These are phyloP conservation scores for Pythium plurisporium DNA, from an alignment of 352 stramenopile species.

Conservation along the genomic window DNA sequence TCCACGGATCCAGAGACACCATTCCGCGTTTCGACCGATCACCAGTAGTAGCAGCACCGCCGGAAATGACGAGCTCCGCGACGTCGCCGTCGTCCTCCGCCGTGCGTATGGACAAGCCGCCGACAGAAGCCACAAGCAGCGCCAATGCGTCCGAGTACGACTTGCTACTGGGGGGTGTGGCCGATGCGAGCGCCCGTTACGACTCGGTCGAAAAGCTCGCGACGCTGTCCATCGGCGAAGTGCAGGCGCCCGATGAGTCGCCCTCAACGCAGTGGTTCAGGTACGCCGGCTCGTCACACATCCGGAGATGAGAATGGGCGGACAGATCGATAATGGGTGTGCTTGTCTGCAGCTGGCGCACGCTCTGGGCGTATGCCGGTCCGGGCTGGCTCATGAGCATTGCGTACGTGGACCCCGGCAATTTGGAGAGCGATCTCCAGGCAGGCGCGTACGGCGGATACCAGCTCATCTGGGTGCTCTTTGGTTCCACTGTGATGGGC, in stretches of 20 bases:
- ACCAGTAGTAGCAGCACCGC: not conserved
- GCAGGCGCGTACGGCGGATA: constrained; percentile 88
- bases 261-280: constrained; percentile 26
- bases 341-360: constrained; percentile 69
- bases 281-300: not conserved
- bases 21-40: not conserved
- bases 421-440: constrained; percentile 95
- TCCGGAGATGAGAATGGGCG: too few species aligned
- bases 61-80: constrained; percentile 17
- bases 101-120: not conserved
- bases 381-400: constrained; percentile 92
- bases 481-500: constrained; percentile 85
- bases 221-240: constrained; percentile 43
- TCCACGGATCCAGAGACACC: not conserved
- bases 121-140: not conserved
- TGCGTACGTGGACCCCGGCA: constrained; percentile 94
- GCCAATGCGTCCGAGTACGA: constrained; percentile 11
- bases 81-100: not conserved
- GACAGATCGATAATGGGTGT: constrained; percentile 89
- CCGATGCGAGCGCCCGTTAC: constrained; percentile 19
- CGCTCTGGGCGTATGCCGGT: constrained; percentile 78
- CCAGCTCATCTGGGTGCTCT: constrained; percentile 91
- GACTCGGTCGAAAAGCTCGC: constrained; percentile 52
- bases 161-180: constrained; percentile 10
- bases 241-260: constrained; percentile 46